Conservation (phyloP, 2,329 filamentous ascomycete genomes). For the Diaporthe sp. region DNA sequence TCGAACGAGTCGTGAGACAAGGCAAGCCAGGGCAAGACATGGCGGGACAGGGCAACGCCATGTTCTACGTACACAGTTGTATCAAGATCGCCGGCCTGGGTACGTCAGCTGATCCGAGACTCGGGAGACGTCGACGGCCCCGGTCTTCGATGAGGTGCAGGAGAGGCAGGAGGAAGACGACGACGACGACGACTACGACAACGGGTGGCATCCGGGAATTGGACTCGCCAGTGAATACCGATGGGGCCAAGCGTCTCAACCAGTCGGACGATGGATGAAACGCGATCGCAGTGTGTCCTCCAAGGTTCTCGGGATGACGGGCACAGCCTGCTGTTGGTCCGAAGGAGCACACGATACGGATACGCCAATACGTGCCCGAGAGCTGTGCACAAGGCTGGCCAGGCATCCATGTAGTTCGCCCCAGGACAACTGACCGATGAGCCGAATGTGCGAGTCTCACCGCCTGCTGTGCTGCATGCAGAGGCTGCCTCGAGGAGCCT, state of each 20-base stretch:
- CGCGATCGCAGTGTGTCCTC: neutral
- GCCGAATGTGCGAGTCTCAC: conserved; percentile 15
- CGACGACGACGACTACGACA: neutral
- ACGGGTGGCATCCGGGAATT: neutral
- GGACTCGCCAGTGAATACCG: neutral
- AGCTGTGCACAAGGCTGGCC: conserved; percentile 11
- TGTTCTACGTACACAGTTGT: neutral
- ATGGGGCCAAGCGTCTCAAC: conserved; percentile 13
- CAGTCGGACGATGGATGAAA: conserved; percentile 27
- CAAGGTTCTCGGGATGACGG: neutral
- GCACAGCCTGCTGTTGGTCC: conserved; percentile 26
- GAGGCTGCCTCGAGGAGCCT: conserved; percentile 16
- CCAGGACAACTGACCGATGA: neutral
- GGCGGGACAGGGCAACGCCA: conserved; percentile 18
- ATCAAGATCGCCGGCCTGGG: conserved; percentile 18
- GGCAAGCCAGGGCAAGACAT: conserved; percentile 15
- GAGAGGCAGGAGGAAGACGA: too few species aligned
- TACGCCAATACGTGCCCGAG: conserved; percentile 5
- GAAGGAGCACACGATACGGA: conserved; percentile 27
- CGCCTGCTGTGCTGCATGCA: conserved; percentile 11
- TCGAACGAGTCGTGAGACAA: conserved; percentile 29
- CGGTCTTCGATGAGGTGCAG: neutral
- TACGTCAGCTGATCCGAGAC: conserved; percentile 25
- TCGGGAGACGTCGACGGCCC: conserved; percentile 14
- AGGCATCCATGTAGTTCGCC: conserved; percentile 16